A percentile compares a stretch with the other conserved stretches of the same genome.
phyloP scores from a whole-genome alignment of 495 filamentous ascomycete genomes.

The Hypomontagnella submonticulosa region DNA sequence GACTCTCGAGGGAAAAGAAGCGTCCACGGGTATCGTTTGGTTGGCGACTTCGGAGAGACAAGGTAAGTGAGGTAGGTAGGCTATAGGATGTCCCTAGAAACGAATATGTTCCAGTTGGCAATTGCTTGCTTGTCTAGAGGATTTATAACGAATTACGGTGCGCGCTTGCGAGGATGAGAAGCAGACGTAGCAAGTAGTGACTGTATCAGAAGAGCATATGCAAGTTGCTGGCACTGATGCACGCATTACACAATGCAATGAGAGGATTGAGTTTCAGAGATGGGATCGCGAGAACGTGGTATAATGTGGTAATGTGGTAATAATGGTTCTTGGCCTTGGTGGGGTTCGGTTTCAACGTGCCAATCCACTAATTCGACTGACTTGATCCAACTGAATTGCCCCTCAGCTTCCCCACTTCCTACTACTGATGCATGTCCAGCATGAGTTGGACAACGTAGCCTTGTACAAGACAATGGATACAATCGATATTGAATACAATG shows the following conservation, averaged over 20 bases:
- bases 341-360: conserved; percentile 43
- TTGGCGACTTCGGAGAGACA: conserved; percentile 5
- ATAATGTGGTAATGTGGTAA: conserved; percentile 19
- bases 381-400: neutral
- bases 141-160: conserved; percentile 2
- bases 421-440: too few relatives aligned
- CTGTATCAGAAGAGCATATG: conserved; percentile 4
- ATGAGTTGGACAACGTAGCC: too few relatives aligned
- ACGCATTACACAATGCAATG: conserved; percentile 33
- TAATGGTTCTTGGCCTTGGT: conserved; percentile 32
- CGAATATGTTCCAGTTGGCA: conserved; percentile 10
- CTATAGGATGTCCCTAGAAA: conserved; percentile 2
- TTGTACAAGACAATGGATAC: too few relatives aligned
- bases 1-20: neutral
- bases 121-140: conserved; percentile 8
- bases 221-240: conserved; percentile 19
- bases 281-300: conserved; percentile 29
- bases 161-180: neutral
- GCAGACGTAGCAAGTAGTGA: neutral
- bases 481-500: neutral
- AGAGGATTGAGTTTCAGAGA: conserved; percentile 39
- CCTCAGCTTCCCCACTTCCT: too few relatives aligned
- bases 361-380: conserved; percentile 43
- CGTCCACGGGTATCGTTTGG: neutral
- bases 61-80: conserved; percentile 22